These are phyloP conservation scores for Aspergillus cavernicola DNA, from an alignment of 495 filamentous ascomycete genomes.

Conservation along the genomic window DNA sequence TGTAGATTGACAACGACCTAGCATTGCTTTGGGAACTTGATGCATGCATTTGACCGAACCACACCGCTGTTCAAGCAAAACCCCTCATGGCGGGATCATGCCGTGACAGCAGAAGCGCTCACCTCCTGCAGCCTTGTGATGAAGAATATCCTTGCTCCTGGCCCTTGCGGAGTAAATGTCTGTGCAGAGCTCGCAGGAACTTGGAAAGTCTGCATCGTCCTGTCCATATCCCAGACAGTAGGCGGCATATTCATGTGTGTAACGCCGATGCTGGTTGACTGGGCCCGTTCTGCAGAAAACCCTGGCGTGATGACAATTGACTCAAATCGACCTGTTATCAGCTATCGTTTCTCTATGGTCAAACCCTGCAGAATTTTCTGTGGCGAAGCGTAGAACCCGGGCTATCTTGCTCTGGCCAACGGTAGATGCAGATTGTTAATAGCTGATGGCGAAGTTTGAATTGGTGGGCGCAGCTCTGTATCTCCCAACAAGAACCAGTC, in stretches of 20 bases:
- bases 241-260: neutral
- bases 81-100: neutral
- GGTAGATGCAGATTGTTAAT: no score
- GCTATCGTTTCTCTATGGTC: neutral
- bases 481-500: neutral
- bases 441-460: no score
- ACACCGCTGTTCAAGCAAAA: slow-evolving; percentile 2
- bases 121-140: neutral
- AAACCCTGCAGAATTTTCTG: neutral
- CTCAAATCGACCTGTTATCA: no score
- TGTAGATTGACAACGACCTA: neutral
- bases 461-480: neutral
- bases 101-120: neutral
- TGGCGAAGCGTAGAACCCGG: neutral
- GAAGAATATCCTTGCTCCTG: neutral
- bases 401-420: neutral
- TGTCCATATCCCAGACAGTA: neutral
- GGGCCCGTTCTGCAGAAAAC: neutral
- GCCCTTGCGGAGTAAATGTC: neutral
- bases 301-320: neutral
- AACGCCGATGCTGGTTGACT: neutral
- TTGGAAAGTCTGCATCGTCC: slow-evolving; percentile 1
- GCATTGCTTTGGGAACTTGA: neutral
- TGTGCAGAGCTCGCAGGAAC: slow-evolving; percentile 3
- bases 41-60: neutral